A percentile compares a stretch with the other conserved stretches of the same genome.
These are phyloP conservation scores for Phlebiopsis gigantea DNA, from an alignment of 768 basidiomycete species.

Conservation along the genomic window DNA sequence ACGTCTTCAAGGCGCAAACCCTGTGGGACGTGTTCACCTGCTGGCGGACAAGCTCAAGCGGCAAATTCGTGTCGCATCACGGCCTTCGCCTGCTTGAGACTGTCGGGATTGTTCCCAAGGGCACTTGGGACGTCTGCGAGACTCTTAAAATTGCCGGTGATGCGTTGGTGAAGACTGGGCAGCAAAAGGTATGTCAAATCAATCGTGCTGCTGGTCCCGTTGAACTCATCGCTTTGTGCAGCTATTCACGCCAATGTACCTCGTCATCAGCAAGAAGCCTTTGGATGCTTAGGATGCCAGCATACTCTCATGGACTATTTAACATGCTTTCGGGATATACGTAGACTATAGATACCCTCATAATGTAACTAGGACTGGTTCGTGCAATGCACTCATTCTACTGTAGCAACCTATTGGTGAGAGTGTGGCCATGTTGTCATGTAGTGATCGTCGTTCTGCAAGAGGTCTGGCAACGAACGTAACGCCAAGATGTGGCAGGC, in stretches of 20 bases:
- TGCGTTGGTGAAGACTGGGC: conserved; percentile 78
- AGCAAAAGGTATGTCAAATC: conserved; percentile 59
- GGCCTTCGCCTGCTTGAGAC: conserved; percentile 73
- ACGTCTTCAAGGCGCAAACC: conserved; percentile 89
- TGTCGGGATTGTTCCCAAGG: conserved; percentile 81
- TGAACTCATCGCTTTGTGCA: conserved; percentile 23
- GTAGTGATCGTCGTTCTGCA: background rate
- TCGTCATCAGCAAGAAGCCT: conserved; percentile 42
- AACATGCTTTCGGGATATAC: background rate
- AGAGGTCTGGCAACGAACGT: too few species aligned
- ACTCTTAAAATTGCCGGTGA: conserved; percentile 78
- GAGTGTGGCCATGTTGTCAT: background rate
- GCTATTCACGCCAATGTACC: conserved; percentile 88
- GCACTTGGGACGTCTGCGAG: conserved; percentile 87
- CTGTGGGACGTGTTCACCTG: conserved; percentile 86
- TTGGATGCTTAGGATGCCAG: conserved; percentile 3
- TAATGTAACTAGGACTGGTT: background rate
- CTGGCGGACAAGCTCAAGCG: conserved; percentile 87
- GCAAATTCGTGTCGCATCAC: conserved; percentile 79
- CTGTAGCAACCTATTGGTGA: background rate
- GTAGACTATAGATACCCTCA: conserved; percentile 6
- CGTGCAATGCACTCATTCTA: background rate
- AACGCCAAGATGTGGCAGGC: background rate
- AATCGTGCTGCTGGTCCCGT: background rate
- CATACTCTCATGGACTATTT: background rate